Base-by-base conservation (phyloP, 2,329 filamentous ascomycete genomes). In the Teratosphaeria viscida region DNA sequence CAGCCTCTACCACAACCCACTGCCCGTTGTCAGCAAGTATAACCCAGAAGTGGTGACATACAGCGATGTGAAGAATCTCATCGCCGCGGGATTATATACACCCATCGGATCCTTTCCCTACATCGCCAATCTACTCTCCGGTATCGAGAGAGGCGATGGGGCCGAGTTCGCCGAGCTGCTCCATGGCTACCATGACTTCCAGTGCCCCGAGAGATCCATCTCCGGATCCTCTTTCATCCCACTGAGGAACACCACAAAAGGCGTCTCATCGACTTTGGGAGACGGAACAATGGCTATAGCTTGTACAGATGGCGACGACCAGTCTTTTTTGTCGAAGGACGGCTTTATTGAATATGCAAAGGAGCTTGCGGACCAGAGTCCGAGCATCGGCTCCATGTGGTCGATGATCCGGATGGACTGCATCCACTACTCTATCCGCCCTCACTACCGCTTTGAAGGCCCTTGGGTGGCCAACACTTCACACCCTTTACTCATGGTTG, bases 291-390 rank as follows among this genome's bases (percentile, higher is more conserved):
- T 66, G 49, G 71, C 71, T 3, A 71, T 77, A 47, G 64, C 76
- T 11, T 78, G 76, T 64, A 66, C 70, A n/a, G 76, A 78, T 54
- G 73, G 74, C 37, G 61, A 72, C 16, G 67, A 71, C n/a, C 70
- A 72, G 52, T 68, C 64, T 11, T 61, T 61, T 14, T 43, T 71
- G 3, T 68, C 11, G 7, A 61, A 61, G 11, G 47, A 57, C 0
- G 56, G 62, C 1, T 77, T 76, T 60, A 61, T 65, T 32, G 66
- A 70, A 6, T 73, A 74, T 60, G 73, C 68, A 66, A 59, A 72
- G 14, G 59, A 68, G 5, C 65, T 77, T 8, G 65, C 71, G 6
- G 60, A 58, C 2, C 63, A 74, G 2, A 74, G 72, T 1, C 73
- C 73, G 0, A 68, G 69, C 3, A 64, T 71, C 1, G 76, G 74